Percentiles rank a stretch among this genome's conserved stretches.
Conservation (phyloP, 1,139 yeast genomes). For the Kodamaea anthophila region DNA sequence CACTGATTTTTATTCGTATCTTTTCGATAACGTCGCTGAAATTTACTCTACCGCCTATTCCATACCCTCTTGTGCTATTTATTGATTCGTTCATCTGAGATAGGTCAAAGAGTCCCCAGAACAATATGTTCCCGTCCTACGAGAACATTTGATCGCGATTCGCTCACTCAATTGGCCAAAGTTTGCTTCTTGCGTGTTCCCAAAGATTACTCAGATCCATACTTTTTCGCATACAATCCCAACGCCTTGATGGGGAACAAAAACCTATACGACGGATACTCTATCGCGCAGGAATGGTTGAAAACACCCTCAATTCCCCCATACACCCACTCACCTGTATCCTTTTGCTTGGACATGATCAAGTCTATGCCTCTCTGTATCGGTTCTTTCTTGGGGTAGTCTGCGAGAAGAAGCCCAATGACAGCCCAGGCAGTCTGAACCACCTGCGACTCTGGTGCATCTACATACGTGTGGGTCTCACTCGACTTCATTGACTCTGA, state of each 20-base stretch:
- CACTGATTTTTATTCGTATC: no score
- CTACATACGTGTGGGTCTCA: constrained; percentile 76
- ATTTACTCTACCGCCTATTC: no score
- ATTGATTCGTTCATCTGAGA: no score
- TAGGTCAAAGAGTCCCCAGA: no score
- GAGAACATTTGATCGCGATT: no score
- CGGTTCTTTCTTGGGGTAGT: constrained; percentile 65
- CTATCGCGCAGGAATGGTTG: constrained; percentile 88
- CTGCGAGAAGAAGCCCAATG: constrained; percentile 73
- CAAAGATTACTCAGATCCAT: no score
- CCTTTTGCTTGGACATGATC: constrained; percentile 60
- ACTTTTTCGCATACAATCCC: constrained; percentile 57
- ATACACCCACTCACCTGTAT: constrained; percentile 79
- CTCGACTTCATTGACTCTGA: constrained; percentile 83
- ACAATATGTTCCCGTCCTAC: no score
- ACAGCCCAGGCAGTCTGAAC: constrained; percentile 95
- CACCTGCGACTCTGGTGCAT: constrained; percentile 51
- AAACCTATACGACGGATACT: constrained; percentile 89
- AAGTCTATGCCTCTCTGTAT: constrained; percentile 60
- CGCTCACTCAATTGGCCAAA: no score
- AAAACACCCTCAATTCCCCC: constrained; percentile 94
- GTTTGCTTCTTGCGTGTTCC: no score
- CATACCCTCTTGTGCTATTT: no score
- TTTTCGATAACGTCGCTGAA: no score
- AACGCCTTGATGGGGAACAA: constrained; percentile 89